These are phyloP conservation scores for Carnegiea gigantea DNA, from an alignment of 179 eudicot species.

Conservation along the genomic window DNA sequence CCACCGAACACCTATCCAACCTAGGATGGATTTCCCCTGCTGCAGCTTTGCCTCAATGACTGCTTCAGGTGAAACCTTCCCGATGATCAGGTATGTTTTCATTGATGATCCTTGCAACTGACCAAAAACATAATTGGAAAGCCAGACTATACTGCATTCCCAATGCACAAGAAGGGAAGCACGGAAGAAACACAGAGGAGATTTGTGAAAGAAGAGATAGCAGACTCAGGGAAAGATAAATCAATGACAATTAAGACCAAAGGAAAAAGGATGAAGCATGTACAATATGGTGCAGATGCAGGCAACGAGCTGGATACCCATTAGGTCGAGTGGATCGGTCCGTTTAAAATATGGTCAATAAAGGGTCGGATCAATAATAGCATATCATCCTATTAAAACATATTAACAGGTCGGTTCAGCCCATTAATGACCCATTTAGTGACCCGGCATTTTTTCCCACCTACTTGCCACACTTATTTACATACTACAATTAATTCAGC, in stretches of 20 bases:
- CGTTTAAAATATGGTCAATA: too few relatives aligned
- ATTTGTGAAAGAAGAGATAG: background rate
- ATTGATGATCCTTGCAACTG: constrained; percentile 82
- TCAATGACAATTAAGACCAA: background rate
- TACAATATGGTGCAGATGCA: too few relatives aligned
- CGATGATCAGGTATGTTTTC: constrained; percentile 81
- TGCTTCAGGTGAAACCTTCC: constrained; percentile 90
- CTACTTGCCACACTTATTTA: too few relatives aligned
- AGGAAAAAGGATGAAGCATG: too few relatives aligned
- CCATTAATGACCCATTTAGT: too few relatives aligned
- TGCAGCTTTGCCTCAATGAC: constrained; percentile 58
- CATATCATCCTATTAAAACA: too few relatives aligned
- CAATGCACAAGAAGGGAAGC: background rate
- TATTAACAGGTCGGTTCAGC: too few relatives aligned
- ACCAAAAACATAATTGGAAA: constrained; percentile 12
- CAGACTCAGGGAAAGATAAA: background rate
- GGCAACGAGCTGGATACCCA: too few relatives aligned
- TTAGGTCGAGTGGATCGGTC: too few relatives aligned
- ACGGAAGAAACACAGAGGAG: background rate
- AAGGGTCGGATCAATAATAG: too few relatives aligned
- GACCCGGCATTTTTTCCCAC: too few relatives aligned
- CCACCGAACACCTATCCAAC: constrained; percentile 55
- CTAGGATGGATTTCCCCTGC: constrained; percentile 49
- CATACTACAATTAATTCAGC: too few relatives aligned
- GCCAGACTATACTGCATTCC: background rate